Percentiles rank a stretch among this genome's conserved stretches.
Evolutionary conservation across 306 rosid genomes (phyloP).

Genomic region (Glycyrrhiza uralensis): DNA sequence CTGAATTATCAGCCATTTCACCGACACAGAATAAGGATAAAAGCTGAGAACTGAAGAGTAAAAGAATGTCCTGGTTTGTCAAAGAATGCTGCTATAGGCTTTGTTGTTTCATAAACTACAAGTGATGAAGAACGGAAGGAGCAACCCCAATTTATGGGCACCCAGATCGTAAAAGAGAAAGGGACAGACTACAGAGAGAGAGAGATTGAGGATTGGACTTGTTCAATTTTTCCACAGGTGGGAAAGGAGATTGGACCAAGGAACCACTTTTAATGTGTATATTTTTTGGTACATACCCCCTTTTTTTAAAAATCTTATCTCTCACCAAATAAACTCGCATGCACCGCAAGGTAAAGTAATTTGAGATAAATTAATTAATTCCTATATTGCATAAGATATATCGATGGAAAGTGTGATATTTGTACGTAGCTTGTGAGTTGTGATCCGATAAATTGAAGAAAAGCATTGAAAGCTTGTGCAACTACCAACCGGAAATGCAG

Average conservation of each 20-base stretch:
- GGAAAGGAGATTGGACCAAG: constrained; percentile 5
- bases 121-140: neutral
- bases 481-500: constrained; percentile 63
- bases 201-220: constrained; percentile 9
- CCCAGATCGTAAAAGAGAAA: neutral
- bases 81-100: neutral
- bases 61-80: neutral
- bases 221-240: neutral
- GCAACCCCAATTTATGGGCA: constrained; percentile 43
- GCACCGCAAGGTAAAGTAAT: neutral
- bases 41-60: neutral
- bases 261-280: neutral
- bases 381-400: neutral
- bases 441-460: neutral
- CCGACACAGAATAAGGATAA: neutral
- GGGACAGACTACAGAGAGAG: neutral
- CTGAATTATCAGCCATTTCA: constrained; percentile 50
- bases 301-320: neutral
- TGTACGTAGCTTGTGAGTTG: neutral
- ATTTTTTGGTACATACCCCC: neutral
- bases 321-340: neutral
- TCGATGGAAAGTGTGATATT: neutral
- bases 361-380: neutral
- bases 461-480: constrained; percentile 43
- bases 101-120: neutral